These are phyloP conservation scores for Hypomontagnella monticulosa DNA, from an alignment of 495 filamentous ascomycete genomes.

Conservation along the genomic window DNA sequence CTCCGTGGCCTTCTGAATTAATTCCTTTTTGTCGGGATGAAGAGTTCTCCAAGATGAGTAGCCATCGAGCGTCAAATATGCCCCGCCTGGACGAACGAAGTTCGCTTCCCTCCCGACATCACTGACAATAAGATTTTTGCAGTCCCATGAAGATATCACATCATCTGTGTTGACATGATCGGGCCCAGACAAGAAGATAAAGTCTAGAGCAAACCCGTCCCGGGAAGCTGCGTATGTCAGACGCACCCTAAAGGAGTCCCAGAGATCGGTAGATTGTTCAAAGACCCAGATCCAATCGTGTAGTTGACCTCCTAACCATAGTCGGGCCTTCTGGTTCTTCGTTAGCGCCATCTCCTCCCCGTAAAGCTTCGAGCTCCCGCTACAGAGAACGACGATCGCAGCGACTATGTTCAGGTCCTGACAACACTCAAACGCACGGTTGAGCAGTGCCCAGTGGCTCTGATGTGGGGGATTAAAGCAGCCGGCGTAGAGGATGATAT, in stretches of 20 bases:
- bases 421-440: constrained; percentile 4
- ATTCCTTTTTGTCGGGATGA: neutral
- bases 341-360: neutral
- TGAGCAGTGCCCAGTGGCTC: constrained; percentile 7
- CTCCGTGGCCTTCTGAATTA: neutral
- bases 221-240: neutral
- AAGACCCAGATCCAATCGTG: constrained; percentile 24
- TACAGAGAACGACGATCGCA: constrained; percentile 5
- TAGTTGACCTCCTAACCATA: constrained; percentile 16
- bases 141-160: neutral
- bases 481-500: constrained; percentile 14
- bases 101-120: constrained; percentile 12
- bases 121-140: constrained; percentile 6
- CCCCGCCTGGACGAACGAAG: constrained; percentile 6
- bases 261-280: neutral
- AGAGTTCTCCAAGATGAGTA: constrained; percentile 8
- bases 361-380: neutral
- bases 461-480: constrained; percentile 27
- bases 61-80: neutral
- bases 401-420: constrained; percentile 21
- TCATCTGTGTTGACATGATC: neutral
- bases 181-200: neutral
- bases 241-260: neutral
- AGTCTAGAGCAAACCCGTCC: constrained; percentile 12
- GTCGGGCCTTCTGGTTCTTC: neutral